Percentiles rank a stretch among this genome's conserved stretches.
Conservation (phyloP, 352 stramenopile species). For the Globisporangium irregulare region DNA sequence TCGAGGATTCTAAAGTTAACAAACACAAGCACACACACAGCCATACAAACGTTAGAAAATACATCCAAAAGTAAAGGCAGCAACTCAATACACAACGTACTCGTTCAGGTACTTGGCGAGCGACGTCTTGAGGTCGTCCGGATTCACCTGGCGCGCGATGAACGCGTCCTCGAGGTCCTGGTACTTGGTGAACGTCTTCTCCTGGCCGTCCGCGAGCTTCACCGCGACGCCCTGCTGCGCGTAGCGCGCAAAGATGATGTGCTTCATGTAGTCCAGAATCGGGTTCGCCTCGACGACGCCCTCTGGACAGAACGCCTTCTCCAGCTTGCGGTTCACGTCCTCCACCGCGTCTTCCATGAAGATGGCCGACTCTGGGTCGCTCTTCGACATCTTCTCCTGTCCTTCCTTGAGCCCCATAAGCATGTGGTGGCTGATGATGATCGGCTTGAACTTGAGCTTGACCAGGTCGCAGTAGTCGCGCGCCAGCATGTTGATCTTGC, state of each 20-base stretch:
- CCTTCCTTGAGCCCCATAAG: constrained; percentile 98
- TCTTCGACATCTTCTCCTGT: constrained; percentile 99
- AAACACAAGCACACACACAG: constrained; percentile 7
- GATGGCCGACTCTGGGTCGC: constrained; percentile 96
- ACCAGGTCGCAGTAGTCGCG: constrained; percentile 98
- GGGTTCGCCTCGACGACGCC: constrained; percentile 91
- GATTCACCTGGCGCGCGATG: constrained; percentile 85
- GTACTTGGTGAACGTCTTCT: constrained; percentile 88
- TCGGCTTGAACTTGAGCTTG: constrained; percentile 92
- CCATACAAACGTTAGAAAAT: constrained; percentile 6
- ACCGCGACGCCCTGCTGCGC: constrained; percentile 42
- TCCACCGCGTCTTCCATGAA: constrained; percentile 98
- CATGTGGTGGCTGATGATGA: constrained; percentile 99
- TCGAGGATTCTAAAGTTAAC: constrained; percentile 84
- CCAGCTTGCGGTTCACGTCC: constrained; percentile 97
- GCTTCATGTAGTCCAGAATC: constrained; percentile 97
- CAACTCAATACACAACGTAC: constrained; percentile 43
- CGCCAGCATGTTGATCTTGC: constrained; percentile 98
- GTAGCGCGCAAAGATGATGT: constrained; percentile 94
- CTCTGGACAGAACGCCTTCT: constrained; percentile 97
- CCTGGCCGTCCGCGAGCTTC: constrained; percentile 42
- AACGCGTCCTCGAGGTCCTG: constrained; percentile 92
- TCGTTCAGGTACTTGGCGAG: constrained; percentile 91
- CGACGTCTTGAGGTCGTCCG: constrained; percentile 92
- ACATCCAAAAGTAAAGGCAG: not conserved